Percentiles rank a stretch among this genome's conserved stretches.
Conservation (phyloP, 805 yeast species). For the Candida ascalaphidarum region DNA sequence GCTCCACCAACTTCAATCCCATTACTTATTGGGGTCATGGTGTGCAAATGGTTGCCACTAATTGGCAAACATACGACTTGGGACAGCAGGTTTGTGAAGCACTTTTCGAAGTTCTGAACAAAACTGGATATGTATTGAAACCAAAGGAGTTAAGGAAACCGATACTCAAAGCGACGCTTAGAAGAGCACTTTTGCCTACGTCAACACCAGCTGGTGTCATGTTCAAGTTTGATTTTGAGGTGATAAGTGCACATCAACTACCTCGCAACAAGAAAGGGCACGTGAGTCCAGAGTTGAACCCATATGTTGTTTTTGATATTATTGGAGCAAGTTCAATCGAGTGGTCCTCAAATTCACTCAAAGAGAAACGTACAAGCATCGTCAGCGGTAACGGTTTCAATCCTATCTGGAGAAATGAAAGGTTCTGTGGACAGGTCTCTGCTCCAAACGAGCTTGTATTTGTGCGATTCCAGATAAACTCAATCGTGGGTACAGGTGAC, state of each 20-base stretch:
- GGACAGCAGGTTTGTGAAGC: conserved; percentile 89
- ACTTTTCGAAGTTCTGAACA: conserved; percentile 53
- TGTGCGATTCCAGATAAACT: conserved; percentile 44
- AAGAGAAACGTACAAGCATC: conserved; percentile 5
- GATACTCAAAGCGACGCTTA: conserved; percentile 13
- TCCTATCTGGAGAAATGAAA: conserved; percentile 74
- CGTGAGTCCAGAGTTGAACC: no score
- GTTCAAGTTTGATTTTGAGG: conserved; percentile 16
- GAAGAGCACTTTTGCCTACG: conserved; percentile 2
- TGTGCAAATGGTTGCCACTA: conserved; percentile 90
- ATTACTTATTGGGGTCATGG: conserved; percentile 77
- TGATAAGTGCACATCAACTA: conserved; percentile 80
- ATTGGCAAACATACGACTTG: conserved; percentile 88
- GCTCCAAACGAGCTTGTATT: conserved; percentile 43
- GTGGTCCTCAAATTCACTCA: conserved; percentile 11
- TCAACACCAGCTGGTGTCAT: conserved; percentile 1
- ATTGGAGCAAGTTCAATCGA: conserved; percentile 32
- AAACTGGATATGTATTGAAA: conserved; percentile 72
- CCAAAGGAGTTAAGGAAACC: conserved; percentile 43
- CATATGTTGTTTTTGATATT: conserved; percentile 55
- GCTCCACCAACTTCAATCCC: conserved; percentile 78
- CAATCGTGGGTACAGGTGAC: conserved; percentile 11
- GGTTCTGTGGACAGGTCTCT: conserved; percentile 34
- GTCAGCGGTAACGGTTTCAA: conserved; percentile 74
- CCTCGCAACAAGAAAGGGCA: conserved; percentile 66